Evolutionary conservation across 176 grass and related monocot species (phyloP).

Genomic region (Aegilops bicornis): DNA sequence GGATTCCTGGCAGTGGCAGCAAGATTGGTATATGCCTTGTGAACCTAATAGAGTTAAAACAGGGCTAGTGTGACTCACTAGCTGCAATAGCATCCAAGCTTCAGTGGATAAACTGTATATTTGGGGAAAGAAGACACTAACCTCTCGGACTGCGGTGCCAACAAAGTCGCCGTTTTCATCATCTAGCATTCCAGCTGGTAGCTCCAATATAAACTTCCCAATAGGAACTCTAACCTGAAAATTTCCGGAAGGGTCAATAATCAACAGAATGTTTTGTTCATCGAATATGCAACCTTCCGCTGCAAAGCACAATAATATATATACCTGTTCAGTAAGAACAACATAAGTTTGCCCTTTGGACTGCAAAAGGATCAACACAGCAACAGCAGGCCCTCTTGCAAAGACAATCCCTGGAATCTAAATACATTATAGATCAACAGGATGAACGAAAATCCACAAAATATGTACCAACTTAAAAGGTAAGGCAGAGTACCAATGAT

Average conservation of each 20-base stretch:
- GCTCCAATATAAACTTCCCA: constrained; percentile 48
- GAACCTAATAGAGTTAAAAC: too few relatives aligned
- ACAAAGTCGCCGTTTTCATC: constrained; percentile 86
- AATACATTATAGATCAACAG: too few relatives aligned
- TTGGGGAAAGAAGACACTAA: constrained; percentile 3
- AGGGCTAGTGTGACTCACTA: neutral
- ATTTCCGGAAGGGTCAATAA: constrained; percentile 10
- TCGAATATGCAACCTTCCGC: neutral
- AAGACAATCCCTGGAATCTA: too few relatives aligned
- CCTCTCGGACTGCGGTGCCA: constrained; percentile 88
- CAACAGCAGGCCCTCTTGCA: too few relatives aligned
- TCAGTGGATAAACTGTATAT: neutral
- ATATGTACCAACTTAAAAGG: too few relatives aligned
- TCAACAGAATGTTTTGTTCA: neutral
- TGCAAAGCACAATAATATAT: neutral
- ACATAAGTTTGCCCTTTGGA: constrained; percentile 22
- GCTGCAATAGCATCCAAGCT: neutral
- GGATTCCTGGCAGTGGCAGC: too few relatives aligned
- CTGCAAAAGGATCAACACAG: too few relatives aligned
- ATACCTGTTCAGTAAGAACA: constrained; percentile 89
- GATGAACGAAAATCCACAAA: too few relatives aligned
- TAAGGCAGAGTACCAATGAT: too few relatives aligned
- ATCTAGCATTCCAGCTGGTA: constrained; percentile 97
- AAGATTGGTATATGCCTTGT: too few relatives aligned
- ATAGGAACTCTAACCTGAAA: constrained; percentile 52